These are phyloP conservation scores for Solanum etuberosum DNA, from an alignment of 257 asterid species.

Conservation along the genomic window DNA sequence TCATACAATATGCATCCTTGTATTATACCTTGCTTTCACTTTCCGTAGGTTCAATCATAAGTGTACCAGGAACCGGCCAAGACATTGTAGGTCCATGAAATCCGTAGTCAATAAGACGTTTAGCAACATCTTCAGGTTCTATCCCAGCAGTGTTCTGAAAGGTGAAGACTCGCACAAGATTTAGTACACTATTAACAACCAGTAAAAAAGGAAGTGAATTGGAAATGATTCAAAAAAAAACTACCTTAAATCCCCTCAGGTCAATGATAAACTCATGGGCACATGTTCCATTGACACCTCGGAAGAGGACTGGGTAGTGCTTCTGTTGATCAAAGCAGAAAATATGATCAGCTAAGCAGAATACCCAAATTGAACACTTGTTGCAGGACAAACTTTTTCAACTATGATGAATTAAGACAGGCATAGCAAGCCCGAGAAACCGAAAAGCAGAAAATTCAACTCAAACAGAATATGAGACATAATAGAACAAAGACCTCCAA, in stretches of 20 bases:
- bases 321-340: conserved; percentile 40
- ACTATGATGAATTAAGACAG: not conserved
- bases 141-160: conserved; percentile 82
- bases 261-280: conserved; percentile 96
- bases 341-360: not conserved
- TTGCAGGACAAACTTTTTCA: not conserved
- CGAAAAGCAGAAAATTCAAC: not conserved
- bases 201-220: not conserved
- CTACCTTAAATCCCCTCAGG: conserved; percentile 85
- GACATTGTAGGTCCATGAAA: conserved; percentile 98
- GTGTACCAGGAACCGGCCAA: conserved; percentile 98
- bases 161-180: conserved; percentile 5
- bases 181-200: not conserved
- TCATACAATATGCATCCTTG: not conserved
- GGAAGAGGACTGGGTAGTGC: conserved; percentile 84
- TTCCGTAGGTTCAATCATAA: conserved; percentile 96
- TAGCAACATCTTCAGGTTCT: conserved; percentile 96
- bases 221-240: not conserved
- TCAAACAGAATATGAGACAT: not conserved
- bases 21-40: conserved; percentile 94
- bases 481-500: conserved; percentile 51
- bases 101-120: conserved; percentile 97
- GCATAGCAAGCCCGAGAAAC: not conserved
- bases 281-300: conserved; percentile 86
- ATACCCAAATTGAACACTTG: not conserved